phyloP scores from a whole-genome alignment of 768 basidiomycete genomes.

The Agaricus subrufescens region DNA sequence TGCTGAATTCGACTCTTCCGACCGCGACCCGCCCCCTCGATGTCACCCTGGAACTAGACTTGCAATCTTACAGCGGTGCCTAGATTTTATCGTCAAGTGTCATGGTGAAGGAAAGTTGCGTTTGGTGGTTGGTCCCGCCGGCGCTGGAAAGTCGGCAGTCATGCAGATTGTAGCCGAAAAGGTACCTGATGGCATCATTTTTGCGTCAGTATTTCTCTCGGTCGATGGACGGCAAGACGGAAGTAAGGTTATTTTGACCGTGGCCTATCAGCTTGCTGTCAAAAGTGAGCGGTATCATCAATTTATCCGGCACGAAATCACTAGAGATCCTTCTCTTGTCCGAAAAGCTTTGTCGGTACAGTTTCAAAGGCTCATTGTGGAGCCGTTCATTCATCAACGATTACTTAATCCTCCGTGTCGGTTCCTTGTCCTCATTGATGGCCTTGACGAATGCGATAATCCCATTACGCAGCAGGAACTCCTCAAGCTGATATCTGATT shows the following conservation, averaged over 20 bases:
- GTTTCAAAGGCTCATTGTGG: constrained; percentile 9
- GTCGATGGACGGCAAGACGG: not conserved
- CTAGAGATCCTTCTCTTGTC: constrained; percentile 4
- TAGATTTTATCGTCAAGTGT: too few relatives aligned
- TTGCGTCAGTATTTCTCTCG: not conserved
- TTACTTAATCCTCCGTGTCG: too few relatives aligned
- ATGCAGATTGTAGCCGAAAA: not conserved
- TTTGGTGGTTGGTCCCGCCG: not conserved
- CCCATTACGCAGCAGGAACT: constrained; percentile 12
- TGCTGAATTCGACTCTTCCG: too few relatives aligned
- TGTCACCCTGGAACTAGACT: too few relatives aligned
- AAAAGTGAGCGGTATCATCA: not conserved
- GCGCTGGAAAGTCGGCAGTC: not conserved
- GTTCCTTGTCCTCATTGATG: constrained; percentile 16
- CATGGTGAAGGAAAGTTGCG: too few relatives aligned
- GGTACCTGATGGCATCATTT: not conserved
- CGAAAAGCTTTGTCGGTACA: constrained; percentile 12
- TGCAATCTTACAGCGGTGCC: too few relatives aligned
- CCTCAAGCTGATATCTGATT: constrained; percentile 8
- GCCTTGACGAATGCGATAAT: constrained; percentile 21
- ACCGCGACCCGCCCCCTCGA: too few relatives aligned
- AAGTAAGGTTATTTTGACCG: not conserved
- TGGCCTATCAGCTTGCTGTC: constrained; percentile 18
- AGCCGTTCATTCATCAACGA: constrained; percentile 1
- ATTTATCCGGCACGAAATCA: constrained; percentile 5